Base-by-base conservation (phyloP, 1,284 basidiomycete species). In the Heimioporus retisporus region DNA sequence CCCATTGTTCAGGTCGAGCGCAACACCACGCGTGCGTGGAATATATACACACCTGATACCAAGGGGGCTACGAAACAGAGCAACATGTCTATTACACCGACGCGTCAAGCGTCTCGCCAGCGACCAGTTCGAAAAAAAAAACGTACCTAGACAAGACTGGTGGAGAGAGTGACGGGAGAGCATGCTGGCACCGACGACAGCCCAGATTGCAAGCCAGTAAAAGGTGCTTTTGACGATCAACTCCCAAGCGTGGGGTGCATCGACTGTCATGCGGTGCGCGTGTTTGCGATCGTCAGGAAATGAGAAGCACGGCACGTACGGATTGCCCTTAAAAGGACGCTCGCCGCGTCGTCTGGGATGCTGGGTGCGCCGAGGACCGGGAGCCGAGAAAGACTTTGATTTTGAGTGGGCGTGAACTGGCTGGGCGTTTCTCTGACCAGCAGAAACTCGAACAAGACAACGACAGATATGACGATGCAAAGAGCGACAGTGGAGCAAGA, bases 401-500 rank as follows among this genome's bases (percentile, higher is more conserved):
- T n/a, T 18, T 15, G n/a, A 48, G 19, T 48, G 25, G 46, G n/a
- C 11, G 18, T 55, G 16, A 54, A 25, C 44, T 31, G 53, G 55
- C 60, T 60, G 23, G 56, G 55, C 50, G 60, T n/a, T 11, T 65
- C 60, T 57, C 59, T 54, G 55, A 31, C 61, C 60, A 55, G 70
- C 68, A 70, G 68, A 70, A 56, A 61, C 21, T 61, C 57, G 14
- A 63, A 56, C 28, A 60, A 31, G 54, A 74, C 21, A 23, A 43
- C 18, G 3, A 68, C 35, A 0, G 55, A 71, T 18, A 40, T 40
- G 35, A 66, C n/a, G 56, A 74, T 58, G 46, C 55, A 73, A 67
- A 73, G 72, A 73, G 70, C 72, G 72, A 71, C 72, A 21, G 71
- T 53, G 6, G 56, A 63, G 54, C 60, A 56, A 54, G 55, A 65